phyloP scores from a whole-genome alignment of 73 alveolate species.

The Paramecium bursaria region DNA sequence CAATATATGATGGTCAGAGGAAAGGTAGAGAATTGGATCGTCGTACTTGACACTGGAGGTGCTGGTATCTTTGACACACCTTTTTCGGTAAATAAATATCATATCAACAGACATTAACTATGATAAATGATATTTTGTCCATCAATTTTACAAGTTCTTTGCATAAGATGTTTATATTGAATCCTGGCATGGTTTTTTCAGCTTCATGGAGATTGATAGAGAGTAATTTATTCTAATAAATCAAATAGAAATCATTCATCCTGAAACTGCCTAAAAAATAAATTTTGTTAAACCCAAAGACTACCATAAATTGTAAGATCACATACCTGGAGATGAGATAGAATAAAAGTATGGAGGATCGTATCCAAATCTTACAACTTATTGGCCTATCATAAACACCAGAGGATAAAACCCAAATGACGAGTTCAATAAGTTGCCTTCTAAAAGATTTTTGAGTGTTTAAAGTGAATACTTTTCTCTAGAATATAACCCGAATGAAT shows the following conservation, averaged over 20 bases:
- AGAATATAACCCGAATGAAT: conserved; percentile 41
- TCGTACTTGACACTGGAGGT: conserved; percentile 63
- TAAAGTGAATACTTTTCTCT: conserved; percentile 34
- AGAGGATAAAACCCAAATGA: conserved; percentile 5
- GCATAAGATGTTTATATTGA: conserved; percentile 66
- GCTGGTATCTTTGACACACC: conserved; percentile 61
- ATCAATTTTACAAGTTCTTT: conserved; percentile 59
- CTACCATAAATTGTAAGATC: conserved; percentile 46
- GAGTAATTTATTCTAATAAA: conserved; percentile 31
- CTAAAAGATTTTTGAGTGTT: background rate
- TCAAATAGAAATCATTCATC: conserved; percentile 51
- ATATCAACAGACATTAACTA: conserved; percentile 39
- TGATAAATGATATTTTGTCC: conserved; percentile 56
- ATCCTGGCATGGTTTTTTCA: conserved; percentile 62
- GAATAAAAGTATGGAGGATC: conserved; percentile 87
- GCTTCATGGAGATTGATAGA: conserved; percentile 63
- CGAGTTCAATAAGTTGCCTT: conserved; percentile 3
- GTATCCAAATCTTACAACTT: conserved; percentile 76
- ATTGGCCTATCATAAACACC: conserved; percentile 69
- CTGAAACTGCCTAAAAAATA: conserved; percentile 68
- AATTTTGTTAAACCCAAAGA: conserved; percentile 54
- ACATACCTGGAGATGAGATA: conserved; percentile 71
- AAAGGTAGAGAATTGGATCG: conserved; percentile 69
- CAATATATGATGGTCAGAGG: conserved; percentile 39
- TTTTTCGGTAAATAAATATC: conserved; percentile 24